Percentiles rank a stretch among this genome's conserved stretches.
These are phyloP conservation scores for Ophiostoma pallidulum DNA, from an alignment of 2,329 filamentous ascomycete genomes.

Conservation along the genomic window DNA sequence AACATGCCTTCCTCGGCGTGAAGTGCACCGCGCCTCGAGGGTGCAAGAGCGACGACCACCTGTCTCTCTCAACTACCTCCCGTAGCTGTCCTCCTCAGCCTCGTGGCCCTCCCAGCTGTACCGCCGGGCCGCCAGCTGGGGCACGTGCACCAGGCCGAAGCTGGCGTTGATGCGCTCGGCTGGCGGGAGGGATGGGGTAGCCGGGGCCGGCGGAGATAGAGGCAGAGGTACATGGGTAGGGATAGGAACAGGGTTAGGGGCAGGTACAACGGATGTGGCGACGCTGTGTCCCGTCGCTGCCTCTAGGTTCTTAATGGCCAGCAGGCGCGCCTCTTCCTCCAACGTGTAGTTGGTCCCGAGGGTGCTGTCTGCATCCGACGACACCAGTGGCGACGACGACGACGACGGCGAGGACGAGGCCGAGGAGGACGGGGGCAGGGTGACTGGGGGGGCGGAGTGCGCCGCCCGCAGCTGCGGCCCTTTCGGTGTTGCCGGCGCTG, in stretches of 20 bases:
- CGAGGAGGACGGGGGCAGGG: too few relatives aligned
- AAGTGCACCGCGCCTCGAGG: too few relatives aligned
- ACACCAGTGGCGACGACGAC: neutral
- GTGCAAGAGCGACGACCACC: too few relatives aligned
- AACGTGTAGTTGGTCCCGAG: constrained; percentile 50
- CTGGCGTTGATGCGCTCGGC: constrained; percentile 35
- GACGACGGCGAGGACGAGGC: neutral
- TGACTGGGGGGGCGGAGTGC: too few relatives aligned
- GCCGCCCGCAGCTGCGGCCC: too few relatives aligned
- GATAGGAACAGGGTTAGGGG: too few relatives aligned
- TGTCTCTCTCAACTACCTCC: too few relatives aligned
- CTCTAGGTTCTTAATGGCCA: constrained; percentile 20
- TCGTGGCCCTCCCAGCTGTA: constrained; percentile 42
- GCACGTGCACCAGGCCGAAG: constrained; percentile 40
- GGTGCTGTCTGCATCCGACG: constrained; percentile 30
- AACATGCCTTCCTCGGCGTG: too few relatives aligned
- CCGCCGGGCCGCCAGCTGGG: constrained; percentile 38
- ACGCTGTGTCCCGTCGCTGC: constrained; percentile 16
- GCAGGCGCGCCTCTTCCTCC: constrained; percentile 36
- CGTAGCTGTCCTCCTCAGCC: neutral
- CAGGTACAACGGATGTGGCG: too few relatives aligned
- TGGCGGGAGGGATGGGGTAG: neutral
- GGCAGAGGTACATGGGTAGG: too few relatives aligned
- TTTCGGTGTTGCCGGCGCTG: too few relatives aligned
- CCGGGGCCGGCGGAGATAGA: too few relatives aligned